Conservation (phyloP, 345 rosid species). For the Eucalyptus microcorys region DNA sequence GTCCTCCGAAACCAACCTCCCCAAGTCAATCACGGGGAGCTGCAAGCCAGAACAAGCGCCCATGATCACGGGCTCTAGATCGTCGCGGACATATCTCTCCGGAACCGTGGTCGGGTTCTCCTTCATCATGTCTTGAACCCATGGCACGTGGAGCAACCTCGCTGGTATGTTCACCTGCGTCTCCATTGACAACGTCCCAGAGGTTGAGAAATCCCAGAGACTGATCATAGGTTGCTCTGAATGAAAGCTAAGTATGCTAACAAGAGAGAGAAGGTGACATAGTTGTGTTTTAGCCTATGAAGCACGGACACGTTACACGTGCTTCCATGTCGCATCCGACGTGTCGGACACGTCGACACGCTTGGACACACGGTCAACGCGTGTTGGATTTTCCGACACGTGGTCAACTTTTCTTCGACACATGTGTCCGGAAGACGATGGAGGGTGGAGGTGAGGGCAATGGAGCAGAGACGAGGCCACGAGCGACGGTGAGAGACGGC, state of each 20-base stretch:
- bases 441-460: no score
- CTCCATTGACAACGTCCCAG: neutral
- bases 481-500: no score
- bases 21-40: neutral
- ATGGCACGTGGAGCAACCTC: neutral
- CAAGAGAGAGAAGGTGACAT: neutral
- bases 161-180: neutral
- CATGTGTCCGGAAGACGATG: accelerated
- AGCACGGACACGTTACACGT: no score
- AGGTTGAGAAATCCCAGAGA: neutral
- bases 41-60: neutral
- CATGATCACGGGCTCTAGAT: neutral
- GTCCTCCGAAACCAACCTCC: neutral
- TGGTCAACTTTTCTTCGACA: no score
- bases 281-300: no score
- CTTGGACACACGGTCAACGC: accelerated
- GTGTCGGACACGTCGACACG: no score
- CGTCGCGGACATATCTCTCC: neutral
- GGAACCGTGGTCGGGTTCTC: neutral
- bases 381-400: no score
- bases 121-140: conserved; percentile 5
- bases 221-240: neutral
- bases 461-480: accelerated
- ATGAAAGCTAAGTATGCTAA: neutral
- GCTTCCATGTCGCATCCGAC: no score